Percentiles rank a stretch among this genome's conserved stretches.
phyloP scores from a whole-genome alignment of 345 rosid genomes.

The Syzygium jambos region DNA sequence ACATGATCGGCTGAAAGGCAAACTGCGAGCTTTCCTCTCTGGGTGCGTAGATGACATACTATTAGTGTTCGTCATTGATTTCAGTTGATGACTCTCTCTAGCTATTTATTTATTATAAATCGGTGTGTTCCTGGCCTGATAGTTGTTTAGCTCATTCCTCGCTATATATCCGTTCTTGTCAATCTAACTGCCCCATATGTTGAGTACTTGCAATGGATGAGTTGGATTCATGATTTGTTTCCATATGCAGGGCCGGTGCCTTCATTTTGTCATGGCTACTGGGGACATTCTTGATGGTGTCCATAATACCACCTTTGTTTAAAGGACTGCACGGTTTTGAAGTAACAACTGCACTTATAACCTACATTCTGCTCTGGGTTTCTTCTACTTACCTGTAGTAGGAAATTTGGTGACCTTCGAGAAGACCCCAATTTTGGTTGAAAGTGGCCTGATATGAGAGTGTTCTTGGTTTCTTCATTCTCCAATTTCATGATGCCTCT shows the following conservation, averaged over 20 bases:
- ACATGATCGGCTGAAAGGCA: constrained; percentile 63
- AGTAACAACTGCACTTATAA: constrained; percentile 71
- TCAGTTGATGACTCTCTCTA: neutral
- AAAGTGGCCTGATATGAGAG: neutral
- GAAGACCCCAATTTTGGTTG: neutral
- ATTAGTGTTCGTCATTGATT: neutral
- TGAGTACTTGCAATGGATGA: neutral
- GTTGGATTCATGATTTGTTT: neutral
- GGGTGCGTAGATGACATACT: constrained; percentile 35
- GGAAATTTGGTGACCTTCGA: neutral
- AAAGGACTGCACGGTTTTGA: constrained; percentile 82
- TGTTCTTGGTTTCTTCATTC: neutral
- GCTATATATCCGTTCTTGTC: neutral
- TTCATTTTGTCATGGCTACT: constrained; percentile 80
- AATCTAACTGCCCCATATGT: neutral
- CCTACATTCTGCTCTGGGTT: constrained; percentile 77
- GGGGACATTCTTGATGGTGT: constrained; percentile 94
- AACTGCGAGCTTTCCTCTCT: constrained; percentile 61
- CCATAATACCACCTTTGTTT: constrained; percentile 75
- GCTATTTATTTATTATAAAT: neutral
- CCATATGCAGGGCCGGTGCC: constrained; percentile 58
- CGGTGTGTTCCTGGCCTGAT: neutral
- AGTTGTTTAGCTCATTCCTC: neutral
- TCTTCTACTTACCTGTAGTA: constrained; percentile 72
- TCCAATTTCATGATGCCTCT: neutral